phyloP scores from a whole-genome alignment of 306 rosid species.

The Acmispon strigosus region DNA sequence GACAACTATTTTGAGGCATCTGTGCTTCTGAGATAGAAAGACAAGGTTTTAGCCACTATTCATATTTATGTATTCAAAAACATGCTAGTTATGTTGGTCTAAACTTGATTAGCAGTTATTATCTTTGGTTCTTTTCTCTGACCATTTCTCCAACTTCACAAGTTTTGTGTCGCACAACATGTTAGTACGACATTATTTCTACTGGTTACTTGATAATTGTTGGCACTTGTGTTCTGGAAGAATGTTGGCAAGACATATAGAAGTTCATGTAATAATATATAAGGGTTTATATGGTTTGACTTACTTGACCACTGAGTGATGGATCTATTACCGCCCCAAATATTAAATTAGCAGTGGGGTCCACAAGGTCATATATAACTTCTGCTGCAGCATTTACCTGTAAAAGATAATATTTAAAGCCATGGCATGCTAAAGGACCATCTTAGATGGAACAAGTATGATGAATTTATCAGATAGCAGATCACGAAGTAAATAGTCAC shows the following conservation, averaged over 20 bases:
- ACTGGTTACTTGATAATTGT: background rate
- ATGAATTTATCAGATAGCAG: background rate
- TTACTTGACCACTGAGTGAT: slow-evolving; percentile 93
- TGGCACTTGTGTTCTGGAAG: background rate
- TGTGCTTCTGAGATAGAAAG: background rate
- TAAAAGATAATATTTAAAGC: slow-evolving; percentile 15
- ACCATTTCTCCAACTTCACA: background rate
- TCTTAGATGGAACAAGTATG: slow-evolving; percentile 5
- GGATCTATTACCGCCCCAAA: slow-evolving; percentile 99
- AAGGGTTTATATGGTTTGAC: slow-evolving; percentile 23
- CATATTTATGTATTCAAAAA: background rate
- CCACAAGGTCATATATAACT: slow-evolving; percentile 98
- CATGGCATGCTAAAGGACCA: slow-evolving; percentile 13
- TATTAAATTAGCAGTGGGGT: slow-evolving; percentile 91
- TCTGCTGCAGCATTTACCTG: slow-evolving; percentile 99
- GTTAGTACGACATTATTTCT: background rate
- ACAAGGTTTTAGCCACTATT: background rate
- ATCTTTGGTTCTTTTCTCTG: background rate
- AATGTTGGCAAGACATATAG: background rate
- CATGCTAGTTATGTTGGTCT: background rate
- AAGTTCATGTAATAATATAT: background rate
- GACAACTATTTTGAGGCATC: background rate
- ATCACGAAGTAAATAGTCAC: background rate
- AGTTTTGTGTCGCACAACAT: background rate
- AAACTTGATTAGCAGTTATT: background rate